Evolutionary conservation across 352 stramenopile species (phyloP).

Genomic region (Pythium sukuiense): DNA sequence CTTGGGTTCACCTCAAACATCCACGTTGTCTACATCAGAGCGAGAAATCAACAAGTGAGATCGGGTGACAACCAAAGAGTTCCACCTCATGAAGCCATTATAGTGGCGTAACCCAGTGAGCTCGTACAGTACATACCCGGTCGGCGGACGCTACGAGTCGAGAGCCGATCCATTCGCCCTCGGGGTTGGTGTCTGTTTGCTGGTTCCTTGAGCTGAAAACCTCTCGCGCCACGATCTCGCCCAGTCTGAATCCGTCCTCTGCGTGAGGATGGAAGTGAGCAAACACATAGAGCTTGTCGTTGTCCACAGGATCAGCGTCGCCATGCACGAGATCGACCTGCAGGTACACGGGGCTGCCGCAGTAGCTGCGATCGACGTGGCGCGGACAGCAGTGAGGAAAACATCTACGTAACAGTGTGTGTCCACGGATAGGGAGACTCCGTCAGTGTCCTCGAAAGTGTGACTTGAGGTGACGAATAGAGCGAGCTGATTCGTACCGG

Average conservation of each 20-base stretch:
- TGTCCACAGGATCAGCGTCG: constrained; percentile 16
- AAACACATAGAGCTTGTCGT: constrained; percentile 14
- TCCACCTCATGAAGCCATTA: no score
- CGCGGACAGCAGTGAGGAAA: constrained; percentile 67
- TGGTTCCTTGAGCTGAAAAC: constrained; percentile 20
- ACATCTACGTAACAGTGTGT: constrained; percentile 43
- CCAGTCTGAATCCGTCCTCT: constrained; percentile 1
- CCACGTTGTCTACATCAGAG: constrained; percentile 5
- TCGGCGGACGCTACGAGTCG: constrained; percentile 21
- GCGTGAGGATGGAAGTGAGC: constrained; percentile 8
- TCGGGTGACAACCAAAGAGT: no score
- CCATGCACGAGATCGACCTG: constrained; percentile 25
- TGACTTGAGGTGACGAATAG: neutral
- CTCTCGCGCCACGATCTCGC: constrained; percentile 6
- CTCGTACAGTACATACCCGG: constrained; percentile 4
- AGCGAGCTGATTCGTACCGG: constrained; percentile 2
- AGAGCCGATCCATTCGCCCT: constrained; percentile 52
- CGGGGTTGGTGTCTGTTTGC: constrained; percentile 28
- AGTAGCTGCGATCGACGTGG: constrained; percentile 64
- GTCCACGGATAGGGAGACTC: neutral
- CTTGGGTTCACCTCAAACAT: constrained; percentile 50
- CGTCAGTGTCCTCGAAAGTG: neutral
- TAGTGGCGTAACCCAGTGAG: no score
- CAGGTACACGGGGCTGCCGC: constrained; percentile 46
- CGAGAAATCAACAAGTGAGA: neutral